phyloP scores from a whole-genome alignment of 2,329 filamentous ascomycete genomes.

The Tolypocladium ovalisporum region DNA sequence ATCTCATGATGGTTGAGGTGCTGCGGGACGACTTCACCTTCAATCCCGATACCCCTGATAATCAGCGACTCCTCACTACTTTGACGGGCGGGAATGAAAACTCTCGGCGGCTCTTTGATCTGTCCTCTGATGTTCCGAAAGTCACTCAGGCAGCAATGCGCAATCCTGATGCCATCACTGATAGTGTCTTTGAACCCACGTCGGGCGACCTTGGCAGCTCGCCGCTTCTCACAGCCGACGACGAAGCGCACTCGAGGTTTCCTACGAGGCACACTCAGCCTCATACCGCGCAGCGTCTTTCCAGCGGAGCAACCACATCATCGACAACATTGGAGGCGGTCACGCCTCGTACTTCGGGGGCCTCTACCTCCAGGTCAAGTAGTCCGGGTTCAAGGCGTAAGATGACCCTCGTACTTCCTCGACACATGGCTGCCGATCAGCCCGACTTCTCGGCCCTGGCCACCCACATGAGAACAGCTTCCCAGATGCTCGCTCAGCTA shows the following conservation, averaged over 20 bases:
- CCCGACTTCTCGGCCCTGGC: constrained; percentile 74
- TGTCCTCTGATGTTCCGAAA: constrained; percentile 54
- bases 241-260: constrained; percentile 25
- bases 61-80: constrained; percentile 51
- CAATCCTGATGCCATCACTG: constrained; percentile 34
- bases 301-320: constrained; percentile 50
- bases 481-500: constrained; percentile 77
- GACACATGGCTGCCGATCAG: constrained; percentile 51
- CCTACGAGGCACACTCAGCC: constrained; percentile 16
- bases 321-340: constrained; percentile 49
- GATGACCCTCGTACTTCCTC: constrained; percentile 46
- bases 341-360: constrained; percentile 60
- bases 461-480: constrained; percentile 79
- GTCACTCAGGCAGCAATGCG: constrained; percentile 27
- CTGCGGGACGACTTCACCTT: constrained; percentile 75
- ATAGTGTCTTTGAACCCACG: constrained; percentile 77
- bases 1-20: constrained; percentile 75
- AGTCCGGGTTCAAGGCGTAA: constrained; percentile 53
- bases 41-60: constrained; percentile 62
- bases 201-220: constrained; percentile 70
- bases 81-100: constrained; percentile 46
- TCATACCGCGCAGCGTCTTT: constrained; percentile 39
- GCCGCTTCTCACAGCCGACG: constrained; percentile 51
- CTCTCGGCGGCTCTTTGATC: constrained; percentile 53
- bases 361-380: constrained; percentile 54